These are phyloP conservation scores for Heterobasidion irregulare DNA, from an alignment of 1,284 basidiomycete genomes.

Conservation along the genomic window DNA sequence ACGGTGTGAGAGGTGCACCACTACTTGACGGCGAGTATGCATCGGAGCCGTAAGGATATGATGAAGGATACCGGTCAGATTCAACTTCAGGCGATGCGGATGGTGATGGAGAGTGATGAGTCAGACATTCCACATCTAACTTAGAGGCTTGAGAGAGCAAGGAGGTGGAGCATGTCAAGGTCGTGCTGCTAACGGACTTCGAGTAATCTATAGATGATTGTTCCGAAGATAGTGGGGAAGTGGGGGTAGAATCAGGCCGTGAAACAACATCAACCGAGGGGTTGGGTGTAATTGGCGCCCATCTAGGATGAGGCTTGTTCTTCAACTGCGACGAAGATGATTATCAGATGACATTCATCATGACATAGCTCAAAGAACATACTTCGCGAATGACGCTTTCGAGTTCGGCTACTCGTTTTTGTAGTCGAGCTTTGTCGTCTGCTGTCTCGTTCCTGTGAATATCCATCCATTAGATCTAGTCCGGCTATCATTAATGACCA, in stretches of 20 bases:
- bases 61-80: background rate
- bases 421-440: slow-evolving; percentile 60
- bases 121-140: no score
- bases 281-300: slow-evolving; percentile 19
- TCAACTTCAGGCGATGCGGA: background rate
- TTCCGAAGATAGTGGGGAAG: background rate
- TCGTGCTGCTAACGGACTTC: no score
- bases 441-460: slow-evolving; percentile 18
- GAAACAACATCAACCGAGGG: background rate
- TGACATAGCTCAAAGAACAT: slow-evolving; percentile 7
- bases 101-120: background rate
- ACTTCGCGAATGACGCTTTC: slow-evolving; percentile 80
- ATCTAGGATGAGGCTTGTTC: slow-evolving; percentile 66
- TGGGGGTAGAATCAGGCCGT: background rate
- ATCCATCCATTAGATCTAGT: background rate
- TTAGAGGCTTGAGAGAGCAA: no score
- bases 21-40: background rate
- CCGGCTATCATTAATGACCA: background rate
- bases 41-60: background rate
- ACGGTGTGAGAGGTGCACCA: background rate
- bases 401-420: slow-evolving; percentile 72
- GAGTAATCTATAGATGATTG: no score
- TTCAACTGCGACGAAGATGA: slow-evolving; percentile 32
- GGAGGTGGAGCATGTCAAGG: no score
- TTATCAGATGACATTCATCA: background rate